These are phyloP conservation scores for Xylaria nigripes DNA, from an alignment of 495 filamentous ascomycete genomes.

Conservation along the genomic window DNA sequence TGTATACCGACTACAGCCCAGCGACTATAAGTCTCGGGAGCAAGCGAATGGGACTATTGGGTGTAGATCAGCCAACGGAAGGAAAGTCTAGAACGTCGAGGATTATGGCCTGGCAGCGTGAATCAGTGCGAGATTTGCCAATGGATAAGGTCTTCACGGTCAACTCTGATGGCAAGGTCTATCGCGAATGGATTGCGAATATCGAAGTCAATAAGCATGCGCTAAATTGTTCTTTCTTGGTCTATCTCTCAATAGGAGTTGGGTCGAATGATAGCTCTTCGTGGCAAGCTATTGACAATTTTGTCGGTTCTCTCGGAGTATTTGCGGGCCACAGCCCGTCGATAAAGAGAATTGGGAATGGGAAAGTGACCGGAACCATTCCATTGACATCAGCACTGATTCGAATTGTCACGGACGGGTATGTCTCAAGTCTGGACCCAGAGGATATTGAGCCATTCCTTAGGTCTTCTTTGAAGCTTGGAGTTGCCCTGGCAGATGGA, in stretches of 20 bases:
- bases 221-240: constrained; percentile 45
- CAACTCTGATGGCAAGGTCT: constrained; percentile 25
- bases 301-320: constrained; percentile 49
- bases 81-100: constrained; percentile 1
- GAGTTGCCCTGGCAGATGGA: constrained; percentile 28
- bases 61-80: neutral
- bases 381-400: constrained; percentile 49
- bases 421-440: constrained; percentile 34
- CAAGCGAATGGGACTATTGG: neutral
- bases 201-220: constrained; percentile 49
- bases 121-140: constrained; percentile 10
- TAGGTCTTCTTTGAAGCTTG: constrained; percentile 32
- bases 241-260: constrained; percentile 55
- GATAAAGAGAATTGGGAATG: constrained; percentile 6
- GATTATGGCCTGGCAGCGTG: constrained; percentile 17
- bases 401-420: constrained; percentile 29
- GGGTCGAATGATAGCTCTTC: constrained; percentile 27
- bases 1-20: constrained; percentile 43
- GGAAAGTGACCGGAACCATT: constrained; percentile 44
- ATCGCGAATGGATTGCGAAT: constrained; percentile 55
- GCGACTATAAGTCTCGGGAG: constrained; percentile 25
- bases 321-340: constrained; percentile 32
- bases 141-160: constrained; percentile 5
- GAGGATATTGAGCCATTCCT: constrained; percentile 39
- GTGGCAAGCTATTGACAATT: constrained; percentile 38